A percentile compares a stretch with the other conserved stretches of the same genome.
Evolutionary conservation across 352 stramenopile genomes (phyloP).

Genomic region (Pilasporangium apinafurcum): DNA sequence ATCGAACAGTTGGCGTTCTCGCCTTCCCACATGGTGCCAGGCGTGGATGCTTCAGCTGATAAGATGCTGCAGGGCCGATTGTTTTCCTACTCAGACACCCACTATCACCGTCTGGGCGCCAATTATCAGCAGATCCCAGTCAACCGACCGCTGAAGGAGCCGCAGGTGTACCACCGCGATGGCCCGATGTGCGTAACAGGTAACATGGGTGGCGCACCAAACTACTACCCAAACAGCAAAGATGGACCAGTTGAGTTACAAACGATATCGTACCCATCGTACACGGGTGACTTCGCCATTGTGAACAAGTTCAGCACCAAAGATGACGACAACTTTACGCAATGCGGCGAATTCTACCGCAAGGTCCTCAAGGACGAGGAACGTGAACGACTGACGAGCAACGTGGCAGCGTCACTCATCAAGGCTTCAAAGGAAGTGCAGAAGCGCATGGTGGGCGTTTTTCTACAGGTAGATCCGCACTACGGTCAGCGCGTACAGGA

Average conservation of each 20-base stretch:
- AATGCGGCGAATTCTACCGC: conserved; percentile 61
- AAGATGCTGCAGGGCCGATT: conserved; percentile 86
- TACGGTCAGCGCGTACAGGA: conserved; percentile 23
- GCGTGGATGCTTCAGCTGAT: conserved; percentile 82
- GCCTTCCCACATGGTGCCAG: conserved; percentile 82
- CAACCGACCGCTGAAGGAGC: conserved; percentile 68
- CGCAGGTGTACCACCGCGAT: conserved; percentile 70
- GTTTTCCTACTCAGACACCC: conserved; percentile 88
- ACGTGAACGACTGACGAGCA: conserved; percentile 55
- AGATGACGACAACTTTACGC: conserved; percentile 74
- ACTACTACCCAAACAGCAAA: conserved; percentile 78
- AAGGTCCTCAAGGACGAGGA: conserved; percentile 52
- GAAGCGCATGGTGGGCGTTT: conserved; percentile 22
- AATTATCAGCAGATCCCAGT: conserved; percentile 90
- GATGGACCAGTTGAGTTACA: conserved; percentile 27
- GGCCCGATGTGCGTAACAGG: conserved; percentile 50
- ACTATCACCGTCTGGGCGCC: conserved; percentile 80
- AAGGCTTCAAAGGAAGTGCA: conserved; percentile 29
- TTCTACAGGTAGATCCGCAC: conserved; percentile 21
- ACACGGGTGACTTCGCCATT: conserved; percentile 18
- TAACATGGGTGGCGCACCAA: conserved; percentile 55
- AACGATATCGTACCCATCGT: conserved; percentile 11
- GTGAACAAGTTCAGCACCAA: conserved; percentile 44
- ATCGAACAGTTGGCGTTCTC: conserved; percentile 89
- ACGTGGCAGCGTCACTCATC: conserved; percentile 64